Conservation (phyloP, 2,329 filamentous ascomycete species). For the Stagonosporopsis tanaceti region DNA sequence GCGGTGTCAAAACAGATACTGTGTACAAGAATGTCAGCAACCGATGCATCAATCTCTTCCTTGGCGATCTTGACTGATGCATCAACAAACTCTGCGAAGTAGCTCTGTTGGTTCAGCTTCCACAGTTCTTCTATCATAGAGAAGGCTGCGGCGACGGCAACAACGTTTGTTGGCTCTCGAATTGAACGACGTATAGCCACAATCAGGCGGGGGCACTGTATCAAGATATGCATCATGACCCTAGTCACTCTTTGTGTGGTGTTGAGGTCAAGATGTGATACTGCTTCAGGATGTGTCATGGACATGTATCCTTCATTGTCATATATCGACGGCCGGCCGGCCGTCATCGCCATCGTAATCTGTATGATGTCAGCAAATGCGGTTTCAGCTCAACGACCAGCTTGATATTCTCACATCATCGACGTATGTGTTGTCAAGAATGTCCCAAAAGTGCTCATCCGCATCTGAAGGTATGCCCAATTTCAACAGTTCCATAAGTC, state of each 20-base stretch:
- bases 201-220: slow-evolving; percentile 10
- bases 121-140: neutral
- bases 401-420: slow-evolving; percentile 4
- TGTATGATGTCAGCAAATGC: neutral
- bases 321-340: slow-evolving; percentile 7
- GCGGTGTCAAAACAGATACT: neutral
- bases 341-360: slow-evolving; percentile 9
- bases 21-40: neutral
- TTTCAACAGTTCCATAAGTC: slow-evolving; percentile 7
- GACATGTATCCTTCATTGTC: slow-evolving; percentile 7
- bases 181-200: slow-evolving; percentile 1
- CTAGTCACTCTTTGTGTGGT: neutral
- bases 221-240: slow-evolving; percentile 10
- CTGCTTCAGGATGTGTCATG: slow-evolving; percentile 3
- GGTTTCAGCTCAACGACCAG: too few species aligned
- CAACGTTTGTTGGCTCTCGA: neutral
- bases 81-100: neutral
- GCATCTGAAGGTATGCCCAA: neutral
- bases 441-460: slow-evolving; percentile 9
- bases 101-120: neutral
- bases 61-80: neutral
- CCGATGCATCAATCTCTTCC: neutral
- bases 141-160: slow-evolving; percentile 1
- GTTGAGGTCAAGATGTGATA: neutral
- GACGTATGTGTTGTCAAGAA: slow-evolving; percentile 13